Percentiles rank a stretch among this genome's conserved stretches.
phyloP scores from a whole-genome alignment of 2,329 filamentous ascomycete species.

The Colletotrichum lindemuthianum region DNA sequence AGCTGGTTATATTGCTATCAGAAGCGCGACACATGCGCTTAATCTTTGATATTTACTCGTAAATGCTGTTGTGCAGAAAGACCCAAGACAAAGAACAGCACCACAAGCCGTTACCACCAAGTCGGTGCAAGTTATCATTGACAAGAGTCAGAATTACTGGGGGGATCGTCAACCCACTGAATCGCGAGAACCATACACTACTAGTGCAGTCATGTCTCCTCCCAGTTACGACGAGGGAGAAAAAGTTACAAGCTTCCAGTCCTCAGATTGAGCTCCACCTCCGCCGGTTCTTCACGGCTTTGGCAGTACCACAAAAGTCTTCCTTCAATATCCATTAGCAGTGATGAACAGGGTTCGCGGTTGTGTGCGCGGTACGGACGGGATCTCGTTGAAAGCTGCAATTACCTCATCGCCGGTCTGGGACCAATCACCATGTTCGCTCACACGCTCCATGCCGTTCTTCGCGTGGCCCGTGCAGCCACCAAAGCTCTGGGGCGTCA shows the following conservation, averaged over 20 bases:
- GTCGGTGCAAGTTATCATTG: too few relatives aligned
- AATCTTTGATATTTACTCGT: not conserved
- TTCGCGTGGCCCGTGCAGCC: conserved; percentile 9
- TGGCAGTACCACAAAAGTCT: conserved; percentile 20
- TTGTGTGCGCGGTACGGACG: conserved; percentile 17
- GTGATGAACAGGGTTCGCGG: conserved; percentile 12
- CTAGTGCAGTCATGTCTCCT: too few relatives aligned
- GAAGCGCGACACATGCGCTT: not conserved
- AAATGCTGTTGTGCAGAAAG: not conserved
- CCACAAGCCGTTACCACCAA: too few relatives aligned
- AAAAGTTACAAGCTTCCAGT: conserved; percentile 27
- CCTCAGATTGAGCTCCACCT: conserved; percentile 27
- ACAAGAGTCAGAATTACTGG: too few relatives aligned
- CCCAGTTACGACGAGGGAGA: not conserved
- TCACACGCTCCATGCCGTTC: not conserved
- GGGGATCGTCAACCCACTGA: conserved; percentile 1
- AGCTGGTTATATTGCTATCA: not conserved
- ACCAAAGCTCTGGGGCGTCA: not conserved
- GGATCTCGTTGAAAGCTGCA: conserved; percentile 13
- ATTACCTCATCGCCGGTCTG: conserved; percentile 28
- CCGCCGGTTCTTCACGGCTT: conserved; percentile 28
- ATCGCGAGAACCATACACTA: conserved; percentile 18
- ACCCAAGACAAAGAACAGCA: too few relatives aligned
- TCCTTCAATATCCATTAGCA: not conserved
- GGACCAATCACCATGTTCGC: conserved; percentile 18